Conservation (phyloP, 108 stramenopile genomes). For the Skeletonema marinoi region DNA sequence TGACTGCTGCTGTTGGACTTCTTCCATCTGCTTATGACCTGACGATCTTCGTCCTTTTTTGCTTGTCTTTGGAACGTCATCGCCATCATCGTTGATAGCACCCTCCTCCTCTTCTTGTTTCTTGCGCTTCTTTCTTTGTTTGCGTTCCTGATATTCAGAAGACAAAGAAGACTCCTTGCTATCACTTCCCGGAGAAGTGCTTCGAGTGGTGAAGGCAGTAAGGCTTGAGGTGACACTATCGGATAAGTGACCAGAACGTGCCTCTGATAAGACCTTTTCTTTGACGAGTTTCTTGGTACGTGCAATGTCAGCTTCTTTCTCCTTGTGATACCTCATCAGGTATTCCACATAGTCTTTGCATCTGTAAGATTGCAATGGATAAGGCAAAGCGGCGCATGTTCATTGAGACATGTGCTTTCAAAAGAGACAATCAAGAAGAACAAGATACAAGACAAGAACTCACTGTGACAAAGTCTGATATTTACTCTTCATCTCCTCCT, state of each 20-base stretch:
- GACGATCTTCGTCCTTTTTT: constrained; percentile 2
- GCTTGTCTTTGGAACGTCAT: background rate
- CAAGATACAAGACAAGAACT: constrained; percentile 25
- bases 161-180: constrained; percentile 10
- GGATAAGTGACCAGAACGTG: constrained; percentile 53
- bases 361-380: constrained; percentile 30
- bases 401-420: background rate
- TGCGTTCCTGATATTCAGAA: constrained; percentile 7
- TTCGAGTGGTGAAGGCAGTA: constrained; percentile 39
- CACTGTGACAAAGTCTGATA: constrained; percentile 83
- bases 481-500: constrained; percentile 81
- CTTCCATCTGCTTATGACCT: constrained; percentile 7
- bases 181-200: constrained; percentile 14
- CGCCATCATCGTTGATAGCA: background rate
- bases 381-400: background rate
- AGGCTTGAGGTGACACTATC: constrained; percentile 73
- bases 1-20: background rate
- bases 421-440: background rate
- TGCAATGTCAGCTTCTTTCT: constrained; percentile 65
- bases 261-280: constrained; percentile 62
- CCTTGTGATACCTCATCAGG: constrained; percentile 59
- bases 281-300: constrained; percentile 60
- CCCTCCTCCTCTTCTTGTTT: constrained; percentile 3
- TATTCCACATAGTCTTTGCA: constrained; percentile 78
- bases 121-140: background rate